Base-by-base conservation (phyloP, 75 land plant species). In the Selaginella tamariscina region DNA sequence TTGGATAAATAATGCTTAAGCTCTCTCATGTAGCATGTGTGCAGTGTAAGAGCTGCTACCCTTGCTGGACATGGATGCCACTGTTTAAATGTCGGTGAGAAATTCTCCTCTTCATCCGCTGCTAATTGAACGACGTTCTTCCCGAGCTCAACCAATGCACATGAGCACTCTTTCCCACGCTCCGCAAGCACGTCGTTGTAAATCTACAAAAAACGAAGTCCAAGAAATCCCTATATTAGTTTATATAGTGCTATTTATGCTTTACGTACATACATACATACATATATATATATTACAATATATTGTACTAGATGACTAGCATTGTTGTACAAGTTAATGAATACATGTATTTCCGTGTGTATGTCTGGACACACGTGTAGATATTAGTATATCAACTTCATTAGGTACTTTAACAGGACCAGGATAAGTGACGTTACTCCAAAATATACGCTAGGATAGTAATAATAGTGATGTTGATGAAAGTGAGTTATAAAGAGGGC, bases 51-150 rank as follows among this genome's bases (percentile, higher is more conserved):
- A 5, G 62, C 62, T 2, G 62, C 62, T 21, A 59, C 18, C 23
- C 62, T 59, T 59, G 26, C 23, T 26, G 62, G 62, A 59, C 26
- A 59, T n/a, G 62, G 62, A 59, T 59, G 62, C 62, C 62, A 59
- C 26, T 59, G 62, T 21, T 59, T 59, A 27, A 59, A 27, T 23
- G 23, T 59, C 5, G 62, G 26, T 9, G 27, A 23, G 62, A 23
- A 59, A n/a, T 59, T 59, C 26, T 59, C 62, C 62, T 59, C 26
- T 59, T 59, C 62, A 59, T 59, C 24, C 24, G 62, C 5, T 8
- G 62, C 62, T 9, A 59, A 23, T n/a, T 26, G 27, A 59, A 23
- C 62, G 2, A 27, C 26, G 21, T 59, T 21, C 23, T 59, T 59
- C 21, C n/a, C 62, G 27, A 59, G 26, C 62, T 59, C 62, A n/a